Conservation (phyloP, 768 basidiomycete species). For the Serendipita sp. region DNA sequence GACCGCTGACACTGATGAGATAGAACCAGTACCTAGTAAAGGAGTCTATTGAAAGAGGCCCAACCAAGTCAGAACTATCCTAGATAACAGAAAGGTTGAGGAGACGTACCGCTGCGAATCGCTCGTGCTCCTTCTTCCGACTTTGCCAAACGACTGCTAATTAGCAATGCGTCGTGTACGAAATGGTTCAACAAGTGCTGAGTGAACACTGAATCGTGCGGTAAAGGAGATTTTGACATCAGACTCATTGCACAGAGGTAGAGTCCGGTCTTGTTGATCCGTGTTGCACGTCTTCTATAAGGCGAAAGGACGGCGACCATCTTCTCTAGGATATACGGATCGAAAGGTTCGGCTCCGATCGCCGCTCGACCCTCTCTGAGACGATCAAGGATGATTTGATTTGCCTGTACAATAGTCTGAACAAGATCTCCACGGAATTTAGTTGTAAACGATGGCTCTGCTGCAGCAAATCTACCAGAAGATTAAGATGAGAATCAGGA, state of each 20-base stretch:
- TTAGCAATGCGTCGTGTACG: conserved; percentile 14
- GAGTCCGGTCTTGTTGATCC: conserved; percentile 11
- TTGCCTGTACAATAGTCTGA: conserved; percentile 11
- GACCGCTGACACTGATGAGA: conserved; percentile 9
- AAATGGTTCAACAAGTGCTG: conserved; percentile 8
- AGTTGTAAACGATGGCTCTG: conserved; percentile 13
- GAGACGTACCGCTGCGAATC: conserved; percentile 12
- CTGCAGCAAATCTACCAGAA: conserved; percentile 14
- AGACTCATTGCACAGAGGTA: conserved; percentile 14
- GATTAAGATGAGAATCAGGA: not conserved
- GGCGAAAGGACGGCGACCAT: conserved; percentile 13
- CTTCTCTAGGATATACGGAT: conserved; percentile 10
- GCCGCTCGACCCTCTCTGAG: conserved; percentile 12
- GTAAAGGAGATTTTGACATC: conserved; percentile 14
- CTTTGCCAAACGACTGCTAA: conserved; percentile 12
- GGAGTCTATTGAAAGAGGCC: not conserved
- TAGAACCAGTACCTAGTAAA: conserved; percentile 12
- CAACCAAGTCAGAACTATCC: not conserved
- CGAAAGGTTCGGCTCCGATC: conserved; percentile 12
- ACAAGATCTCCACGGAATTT: conserved; percentile 13
- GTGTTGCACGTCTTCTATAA: conserved; percentile 13
- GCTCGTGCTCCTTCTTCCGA: conserved; percentile 13
- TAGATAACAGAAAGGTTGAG: not conserved
- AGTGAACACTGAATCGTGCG: conserved; percentile 7
- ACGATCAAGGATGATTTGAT: conserved; percentile 16